These are phyloP conservation scores for Cenchrus americanus DNA, from an alignment of 176 grass and related monocot genomes.

Conservation along the genomic window DNA sequence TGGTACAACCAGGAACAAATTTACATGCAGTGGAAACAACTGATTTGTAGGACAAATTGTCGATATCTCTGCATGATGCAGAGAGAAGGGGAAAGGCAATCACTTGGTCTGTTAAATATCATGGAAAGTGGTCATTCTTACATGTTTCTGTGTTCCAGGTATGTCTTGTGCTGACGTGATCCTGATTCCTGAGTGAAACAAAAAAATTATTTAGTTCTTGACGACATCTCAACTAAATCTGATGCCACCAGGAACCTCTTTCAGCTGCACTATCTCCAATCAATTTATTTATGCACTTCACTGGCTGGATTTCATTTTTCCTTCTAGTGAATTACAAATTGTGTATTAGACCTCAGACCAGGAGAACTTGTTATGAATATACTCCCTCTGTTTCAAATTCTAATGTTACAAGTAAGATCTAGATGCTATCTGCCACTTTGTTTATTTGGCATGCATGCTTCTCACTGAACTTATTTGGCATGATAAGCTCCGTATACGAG, in stretches of 20 bases:
- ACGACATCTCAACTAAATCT: conserved; percentile 3
- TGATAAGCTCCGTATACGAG: not conserved
- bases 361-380: conserved; percentile 84
- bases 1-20: conserved; percentile 74
- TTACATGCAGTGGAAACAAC: conserved; percentile 76
- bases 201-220: too few relatives aligned
- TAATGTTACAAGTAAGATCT: not conserved
- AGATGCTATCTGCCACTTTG: not conserved
- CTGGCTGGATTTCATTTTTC: conserved; percentile 76
- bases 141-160: conserved; percentile 84
- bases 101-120: conserved; percentile 84
- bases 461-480: not conserved
- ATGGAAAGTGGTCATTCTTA: conserved; percentile 87
- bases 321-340: conserved; percentile 73
- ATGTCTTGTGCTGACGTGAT: conserved; percentile 32
- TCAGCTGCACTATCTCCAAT: conserved; percentile 69
- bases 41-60: conserved; percentile 78
- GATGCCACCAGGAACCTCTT: conserved; percentile 67
- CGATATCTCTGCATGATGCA: conserved; percentile 86
- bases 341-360: conserved; percentile 68
- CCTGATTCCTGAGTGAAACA: not conserved
- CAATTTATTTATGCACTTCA: conserved; percentile 80
- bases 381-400: conserved; percentile 30
- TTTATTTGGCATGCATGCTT: not conserved
- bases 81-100: conserved; percentile 70